Conservation (phyloP, 176 grass and related monocot species). For the Melocanna baccifera region DNA sequence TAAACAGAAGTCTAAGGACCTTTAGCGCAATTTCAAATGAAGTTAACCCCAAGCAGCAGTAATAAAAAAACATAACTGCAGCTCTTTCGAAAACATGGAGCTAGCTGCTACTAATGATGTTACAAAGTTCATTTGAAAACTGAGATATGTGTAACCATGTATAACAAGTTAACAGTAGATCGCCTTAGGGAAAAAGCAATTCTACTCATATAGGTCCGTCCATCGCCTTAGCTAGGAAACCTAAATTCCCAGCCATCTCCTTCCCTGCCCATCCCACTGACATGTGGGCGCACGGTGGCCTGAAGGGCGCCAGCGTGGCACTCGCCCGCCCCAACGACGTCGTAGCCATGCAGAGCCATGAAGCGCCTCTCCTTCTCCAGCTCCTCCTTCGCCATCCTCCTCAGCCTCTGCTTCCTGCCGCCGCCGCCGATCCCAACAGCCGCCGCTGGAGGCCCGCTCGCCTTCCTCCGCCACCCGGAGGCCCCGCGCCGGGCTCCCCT, state of each 20-base stretch:
- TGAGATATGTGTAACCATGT: not conserved
- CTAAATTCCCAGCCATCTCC: not conserved
- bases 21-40: not conserved
- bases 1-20: not conserved
- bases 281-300: not conserved
- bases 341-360: constrained; percentile 61
- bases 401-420: constrained; percentile 50
- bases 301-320: not conserved
- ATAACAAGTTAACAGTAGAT: not conserved
- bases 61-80: not conserved
- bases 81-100: constrained; percentile 8
- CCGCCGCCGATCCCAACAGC: not conserved
- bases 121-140: not conserved
- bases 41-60: not conserved
- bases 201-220: no score
- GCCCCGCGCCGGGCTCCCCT: constrained; percentile 13
- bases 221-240: not conserved
- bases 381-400: constrained; percentile 40
- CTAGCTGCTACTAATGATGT: not conserved
- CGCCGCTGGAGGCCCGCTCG: constrained; percentile 1
- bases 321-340: not conserved
- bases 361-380: constrained; percentile 70
- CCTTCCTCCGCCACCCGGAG: constrained; percentile 31
- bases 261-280: not conserved
- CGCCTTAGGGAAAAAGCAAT: not conserved